Evolutionary conservation across 371 early-diverging fungal species (phyloP), one percentile per base, ranked within the genome.

Genomic region (Dichotomocladium elegans): DNA sequence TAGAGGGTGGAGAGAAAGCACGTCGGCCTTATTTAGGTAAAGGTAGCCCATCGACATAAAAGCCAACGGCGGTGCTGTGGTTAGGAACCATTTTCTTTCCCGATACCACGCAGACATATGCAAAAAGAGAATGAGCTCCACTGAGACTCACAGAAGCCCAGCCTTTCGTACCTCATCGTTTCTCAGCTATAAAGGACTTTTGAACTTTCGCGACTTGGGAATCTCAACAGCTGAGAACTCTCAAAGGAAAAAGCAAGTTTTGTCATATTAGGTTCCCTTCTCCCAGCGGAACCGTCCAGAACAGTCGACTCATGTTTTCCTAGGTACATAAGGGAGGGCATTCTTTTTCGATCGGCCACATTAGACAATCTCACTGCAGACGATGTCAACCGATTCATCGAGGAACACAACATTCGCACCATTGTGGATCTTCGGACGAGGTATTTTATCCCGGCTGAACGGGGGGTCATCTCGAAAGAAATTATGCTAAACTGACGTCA

Each of bases 341-440:
- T 61, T 17, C n/a, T 68, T 6, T 61, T 61, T 33, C 59, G 69
- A 27, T 68, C 69, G 19, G 69, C 62, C 11, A 56, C 59, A 14
- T 34, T 68, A 43, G 69, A 68, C 42, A 34, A 48, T 41, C 44
- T 68, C 41, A 46, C 33, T 22, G 15, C 48, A 9, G 22, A 56
- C 4, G 53, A 64, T 14, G 56, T 68, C 7, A 40, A 58, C 3
- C 21, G 46, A 6, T 58, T 64, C 19, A 53, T 64, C 40, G 9
- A 53, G 2, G 34, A 40, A 6, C 59, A 68, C 37, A 31, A 54
- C 12, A 64, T 59, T 2, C 52, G 45, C 3, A 68, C 69, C 5
- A 64, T 68, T 25, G 44, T 68, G 14, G 69, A 68, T 49, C 37
- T 68, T 15, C 58, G 69, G 37, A 61, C 64, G 14, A 50, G 64